Base-by-base conservation (phyloP, 495 filamentous ascomycete genomes). In the Aspergillus ellipticus region DNA sequence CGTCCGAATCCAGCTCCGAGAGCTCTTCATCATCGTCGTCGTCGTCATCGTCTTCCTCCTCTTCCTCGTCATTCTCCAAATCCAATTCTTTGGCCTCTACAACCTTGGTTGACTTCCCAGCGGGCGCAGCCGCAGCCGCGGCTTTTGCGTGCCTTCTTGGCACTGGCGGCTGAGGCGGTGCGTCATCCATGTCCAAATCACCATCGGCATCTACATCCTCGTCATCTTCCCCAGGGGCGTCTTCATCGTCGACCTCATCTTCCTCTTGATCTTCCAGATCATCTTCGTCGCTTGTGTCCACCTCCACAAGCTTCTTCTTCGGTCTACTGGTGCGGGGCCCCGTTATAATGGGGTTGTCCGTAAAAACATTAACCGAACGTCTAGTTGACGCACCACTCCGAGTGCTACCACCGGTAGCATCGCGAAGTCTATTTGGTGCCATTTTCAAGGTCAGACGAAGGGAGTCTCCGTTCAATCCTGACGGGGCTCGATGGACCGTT, bases 371-470 rank as follows among this genome's bases (percentile, higher is more conserved):
- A 56, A 75, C 65, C 28, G 71, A 69, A 50, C 74, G 73, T 52
- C 68, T 69, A 33, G 46, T 63, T 15, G 66, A 49, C 13, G 59
- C 58, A 48, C 54, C 57, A 24, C 50, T 56, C 24, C 61, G 54
- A n/a, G 66, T 64, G 60, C 64, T 66, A 60, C 66, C 55, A 45
- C 67, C 62, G 21, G 85, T 92, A 13, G 84, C 88, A 68, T 95
- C 86, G 31, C 89, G 86, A 51, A 94, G 79, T 76, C 89, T 94
- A 74, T 79, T 88, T 28, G 89, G 82, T 6, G 89, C 85, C 64
- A 93, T 86, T 75, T 91, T 96, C 61, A 96, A 85, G 26, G 87
- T 95, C 46, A 96, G 75, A 67, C 83, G 83, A 51, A 93, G 82
- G 35, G 74, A 73, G 56, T 82, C 81, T 63, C 78, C 80, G 51